A percentile compares a stretch with the other conserved stretches of the same genome.
phyloP scores from a whole-genome alignment of 2,329 filamentous ascomycete species.

The Blastomyces gilchristii region DNA sequence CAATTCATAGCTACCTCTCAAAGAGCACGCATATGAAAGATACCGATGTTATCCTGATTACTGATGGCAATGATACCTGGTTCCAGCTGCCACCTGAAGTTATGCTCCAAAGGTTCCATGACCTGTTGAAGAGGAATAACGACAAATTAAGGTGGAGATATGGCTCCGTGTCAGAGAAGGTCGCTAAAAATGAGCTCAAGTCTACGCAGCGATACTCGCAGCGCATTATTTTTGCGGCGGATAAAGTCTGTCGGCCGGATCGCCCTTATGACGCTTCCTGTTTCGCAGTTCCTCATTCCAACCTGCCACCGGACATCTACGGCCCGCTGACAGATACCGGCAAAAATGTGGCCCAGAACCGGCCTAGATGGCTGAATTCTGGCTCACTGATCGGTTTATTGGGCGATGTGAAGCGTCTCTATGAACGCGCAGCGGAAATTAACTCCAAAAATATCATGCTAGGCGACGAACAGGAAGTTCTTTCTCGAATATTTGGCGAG shows the following conservation, averaged over 20 bases:
- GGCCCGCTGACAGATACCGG: slow-evolving; percentile 35
- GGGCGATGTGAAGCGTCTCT: slow-evolving; percentile 40
- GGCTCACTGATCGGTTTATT: slow-evolving; percentile 43
- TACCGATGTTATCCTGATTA: slow-evolving; percentile 52
- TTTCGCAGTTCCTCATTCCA: slow-evolving; percentile 42
- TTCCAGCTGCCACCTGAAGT: slow-evolving; percentile 56
- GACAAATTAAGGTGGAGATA: slow-evolving; percentile 42
- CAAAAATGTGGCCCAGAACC: slow-evolving; percentile 29
- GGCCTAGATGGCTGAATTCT: slow-evolving; percentile 42
- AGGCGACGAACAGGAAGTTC: slow-evolving; percentile 37
- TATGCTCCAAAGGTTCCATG: slow-evolving; percentile 52
- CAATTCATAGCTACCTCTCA: slow-evolving; percentile 40
- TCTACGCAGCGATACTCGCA: slow-evolving; percentile 39
- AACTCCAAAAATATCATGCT: slow-evolving; percentile 23
- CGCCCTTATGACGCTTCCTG: slow-evolving; percentile 40
- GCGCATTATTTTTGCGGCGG: slow-evolving; percentile 46
- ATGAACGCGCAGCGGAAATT: slow-evolving; percentile 34
- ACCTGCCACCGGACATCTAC: slow-evolving; percentile 42
- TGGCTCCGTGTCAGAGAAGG: slow-evolving; percentile 28
- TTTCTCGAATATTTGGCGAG: slow-evolving; percentile 44
- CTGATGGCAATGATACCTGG: slow-evolving; percentile 55
- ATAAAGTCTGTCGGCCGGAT: slow-evolving; percentile 43
- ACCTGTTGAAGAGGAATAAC: slow-evolving; percentile 45
- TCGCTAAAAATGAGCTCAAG: slow-evolving; percentile 17
- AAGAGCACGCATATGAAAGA: slow-evolving; percentile 41